These are phyloP conservation scores for Cryphonectria japonica DNA, from an alignment of 2,329 filamentous ascomycete genomes.

Conservation along the genomic window DNA sequence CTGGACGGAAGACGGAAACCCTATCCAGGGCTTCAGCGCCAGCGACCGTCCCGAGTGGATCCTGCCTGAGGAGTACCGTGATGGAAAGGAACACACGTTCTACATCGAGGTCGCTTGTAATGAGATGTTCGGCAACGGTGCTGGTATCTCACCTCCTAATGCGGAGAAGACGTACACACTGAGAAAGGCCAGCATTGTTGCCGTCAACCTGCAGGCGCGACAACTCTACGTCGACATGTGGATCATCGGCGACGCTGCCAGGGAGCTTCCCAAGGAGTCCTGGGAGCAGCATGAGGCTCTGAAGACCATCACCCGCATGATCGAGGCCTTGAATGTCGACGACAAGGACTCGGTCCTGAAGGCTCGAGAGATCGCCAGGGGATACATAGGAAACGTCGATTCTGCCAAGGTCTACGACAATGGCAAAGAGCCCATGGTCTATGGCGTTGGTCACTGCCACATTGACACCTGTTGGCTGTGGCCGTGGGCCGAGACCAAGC, in stretches of 20 bases:
- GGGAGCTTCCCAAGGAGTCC: slow-evolving; percentile 86
- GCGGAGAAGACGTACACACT: slow-evolving; percentile 83
- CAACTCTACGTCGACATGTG: slow-evolving; percentile 90
- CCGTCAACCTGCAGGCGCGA: slow-evolving; percentile 83
- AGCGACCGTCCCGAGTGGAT: slow-evolving; percentile 92
- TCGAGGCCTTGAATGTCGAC: slow-evolving; percentile 84
- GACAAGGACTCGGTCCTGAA: slow-evolving; percentile 77
- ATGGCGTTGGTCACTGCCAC: slow-evolving; percentile 92
- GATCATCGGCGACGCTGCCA: slow-evolving; percentile 91
- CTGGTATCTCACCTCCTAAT: slow-evolving; percentile 84
- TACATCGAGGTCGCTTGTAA: slow-evolving; percentile 99
- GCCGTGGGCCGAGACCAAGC: slow-evolving; percentile 97
- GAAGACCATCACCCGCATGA: slow-evolving; percentile 82
- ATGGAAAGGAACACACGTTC: slow-evolving; percentile 84
- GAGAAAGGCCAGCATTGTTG: slow-evolving; percentile 79
- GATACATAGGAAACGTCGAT: slow-evolving; percentile 83
- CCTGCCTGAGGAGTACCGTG: slow-evolving; percentile 77
- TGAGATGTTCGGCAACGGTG: slow-evolving; percentile 94
- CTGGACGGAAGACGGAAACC: slow-evolving; percentile 88
- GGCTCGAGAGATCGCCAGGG: slow-evolving; percentile 79
- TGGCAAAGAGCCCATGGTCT: slow-evolving; percentile 76
- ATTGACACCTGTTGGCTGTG: slow-evolving; percentile 99
- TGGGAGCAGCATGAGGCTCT: slow-evolving; percentile 89
- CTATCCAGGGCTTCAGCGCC: slow-evolving; percentile 89
- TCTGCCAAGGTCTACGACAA: slow-evolving; percentile 82